phyloP scores from a whole-genome alignment of 176 grass and related monocot species.

The Carex cristatella region DNA sequence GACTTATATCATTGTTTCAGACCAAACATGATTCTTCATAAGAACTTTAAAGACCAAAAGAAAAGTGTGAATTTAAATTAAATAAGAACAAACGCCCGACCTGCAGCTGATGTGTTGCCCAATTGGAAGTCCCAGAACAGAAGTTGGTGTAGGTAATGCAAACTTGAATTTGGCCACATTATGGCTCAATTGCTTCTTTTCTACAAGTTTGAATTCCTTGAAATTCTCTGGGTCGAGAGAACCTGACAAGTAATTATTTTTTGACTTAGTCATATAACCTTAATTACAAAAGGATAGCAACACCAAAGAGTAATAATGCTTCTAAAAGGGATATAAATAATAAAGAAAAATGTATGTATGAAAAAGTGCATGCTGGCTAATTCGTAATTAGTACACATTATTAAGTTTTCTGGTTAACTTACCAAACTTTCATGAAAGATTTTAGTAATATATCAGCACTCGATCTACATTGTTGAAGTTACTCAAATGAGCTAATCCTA shows the following conservation, averaged over 20 bases:
- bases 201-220: constrained; percentile 78
- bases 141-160: constrained; percentile 63
- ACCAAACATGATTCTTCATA: neutral
- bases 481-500: neutral
- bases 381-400: neutral
- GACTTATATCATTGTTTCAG: neutral
- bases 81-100: constrained; percentile 27
- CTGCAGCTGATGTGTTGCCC: constrained; percentile 99
- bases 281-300: neutral
- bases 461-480: neutral
- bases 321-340: neutral
- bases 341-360: neutral
- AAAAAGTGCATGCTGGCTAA: neutral
- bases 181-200: constrained; percentile 81
- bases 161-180: constrained; percentile 93
- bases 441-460: neutral
- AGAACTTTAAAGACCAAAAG: neutral
- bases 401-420: neutral
- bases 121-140: constrained; percentile 73
- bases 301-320: neutral
- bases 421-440: neutral
- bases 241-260: constrained; percentile 17
- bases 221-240: constrained; percentile 88
- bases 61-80: neutral
- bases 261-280: neutral